A percentile compares a stretch with the other conserved stretches of the same genome.
Conservation (phyloP, 108 stramenopile species). For the Parietichytrium sp. region DNA sequence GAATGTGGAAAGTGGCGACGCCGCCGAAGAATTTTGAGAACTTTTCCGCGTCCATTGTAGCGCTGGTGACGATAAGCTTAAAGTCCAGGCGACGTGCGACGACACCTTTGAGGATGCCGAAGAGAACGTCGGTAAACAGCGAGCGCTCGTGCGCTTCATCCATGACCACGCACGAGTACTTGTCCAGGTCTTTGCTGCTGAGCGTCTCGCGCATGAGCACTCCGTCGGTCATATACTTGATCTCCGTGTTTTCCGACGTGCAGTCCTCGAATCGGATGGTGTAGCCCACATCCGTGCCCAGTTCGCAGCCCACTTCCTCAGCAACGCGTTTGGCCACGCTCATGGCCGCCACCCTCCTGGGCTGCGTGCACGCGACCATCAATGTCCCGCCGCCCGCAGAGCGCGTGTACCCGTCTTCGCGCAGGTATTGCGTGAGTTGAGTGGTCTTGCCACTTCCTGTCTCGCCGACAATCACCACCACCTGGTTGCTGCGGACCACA, state of each 20-base stretch:
- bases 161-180: constrained; percentile 87
- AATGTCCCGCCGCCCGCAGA: constrained; percentile 56
- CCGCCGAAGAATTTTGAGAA: constrained; percentile 96
- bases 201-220: constrained; percentile 91
- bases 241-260: constrained; percentile 75
- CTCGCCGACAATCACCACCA: constrained; percentile 90
- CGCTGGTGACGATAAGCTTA: constrained; percentile 95
- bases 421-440: constrained; percentile 93
- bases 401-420: constrained; percentile 88
- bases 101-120: constrained; percentile 90
- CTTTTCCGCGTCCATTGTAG: constrained; percentile 88
- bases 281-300: constrained; percentile 92
- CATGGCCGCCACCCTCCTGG: constrained; percentile 96
- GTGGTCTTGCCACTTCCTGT: constrained; percentile 92
- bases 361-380: constrained; percentile 93
- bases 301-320: constrained; percentile 85
- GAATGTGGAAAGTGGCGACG: constrained; percentile 86
- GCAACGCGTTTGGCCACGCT: constrained; percentile 96
- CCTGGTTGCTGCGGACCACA: constrained; percentile 86
- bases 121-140: constrained; percentile 94
- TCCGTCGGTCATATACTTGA: constrained; percentile 97
- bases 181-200: constrained; percentile 87
- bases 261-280: constrained; percentile 98
- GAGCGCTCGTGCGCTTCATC: constrained; percentile 97
- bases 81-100: constrained; percentile 84